A percentile compares a stretch with the other conserved stretches of the same genome.
Conservation (phyloP, 257 asterid genomes). For the Scutellaria baicalensis region DNA sequence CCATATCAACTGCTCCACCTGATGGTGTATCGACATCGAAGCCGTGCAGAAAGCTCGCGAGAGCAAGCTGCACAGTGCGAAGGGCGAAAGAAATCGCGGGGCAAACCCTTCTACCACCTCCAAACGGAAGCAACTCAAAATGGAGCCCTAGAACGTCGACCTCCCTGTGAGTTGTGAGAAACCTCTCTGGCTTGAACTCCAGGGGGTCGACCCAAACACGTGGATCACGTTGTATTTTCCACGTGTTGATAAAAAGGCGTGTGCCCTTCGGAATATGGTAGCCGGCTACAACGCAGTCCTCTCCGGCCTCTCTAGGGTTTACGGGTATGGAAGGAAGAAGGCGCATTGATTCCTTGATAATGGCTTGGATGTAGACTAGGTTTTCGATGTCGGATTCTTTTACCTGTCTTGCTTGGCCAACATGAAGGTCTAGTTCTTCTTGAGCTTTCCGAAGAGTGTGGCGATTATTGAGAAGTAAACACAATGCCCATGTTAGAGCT, state of each 20-base stretch:
- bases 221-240: slow-evolving; percentile 45
- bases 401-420: slow-evolving; percentile 31
- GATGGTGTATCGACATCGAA: slow-evolving; percentile 24
- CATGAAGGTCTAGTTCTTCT: slow-evolving; percentile 29
- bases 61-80: slow-evolving; percentile 16
- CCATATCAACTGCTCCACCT: slow-evolving; percentile 24
- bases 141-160: slow-evolving; percentile 28
- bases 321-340: slow-evolving; percentile 29
- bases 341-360: slow-evolving; percentile 43
- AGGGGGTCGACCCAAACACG: slow-evolving; percentile 37
- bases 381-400: slow-evolving; percentile 32
- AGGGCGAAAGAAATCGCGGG: slow-evolving; percentile 28
- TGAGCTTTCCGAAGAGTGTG: slow-evolving; percentile 22
- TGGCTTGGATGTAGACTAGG: slow-evolving; percentile 38
- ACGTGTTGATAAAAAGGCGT: slow-evolving; percentile 26
- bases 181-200: slow-evolving; percentile 45
- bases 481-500: slow-evolving; percentile 35
- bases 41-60: slow-evolving; percentile 35
- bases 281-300: slow-evolving; percentile 37
- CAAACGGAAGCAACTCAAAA: slow-evolving; percentile 49
- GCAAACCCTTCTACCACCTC: slow-evolving; percentile 47
- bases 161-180: slow-evolving; percentile 26
- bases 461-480: slow-evolving; percentile 25
- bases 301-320: slow-evolving; percentile 4
- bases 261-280: slow-evolving; percentile 40